phyloP scores from a whole-genome alignment of 352 stramenopile species.

The Pythium diclinum region DNA sequence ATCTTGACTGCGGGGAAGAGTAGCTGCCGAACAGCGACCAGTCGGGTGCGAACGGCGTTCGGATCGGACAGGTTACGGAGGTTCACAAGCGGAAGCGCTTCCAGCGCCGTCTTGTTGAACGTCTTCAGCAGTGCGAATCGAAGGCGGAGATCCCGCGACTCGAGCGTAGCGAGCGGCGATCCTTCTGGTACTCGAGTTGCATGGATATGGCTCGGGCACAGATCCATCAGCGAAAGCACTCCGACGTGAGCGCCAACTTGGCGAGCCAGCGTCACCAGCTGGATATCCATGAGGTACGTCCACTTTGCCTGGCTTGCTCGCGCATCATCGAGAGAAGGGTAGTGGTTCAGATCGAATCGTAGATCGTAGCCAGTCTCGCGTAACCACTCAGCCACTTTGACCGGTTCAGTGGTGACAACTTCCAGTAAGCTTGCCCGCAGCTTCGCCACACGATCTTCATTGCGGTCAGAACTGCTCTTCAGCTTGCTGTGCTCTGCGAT shows the following conservation, averaged over 20 bases:
- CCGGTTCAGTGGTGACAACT: conserved; percentile 24
- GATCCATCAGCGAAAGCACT: conserved; percentile 53
- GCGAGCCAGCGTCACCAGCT: conserved; percentile 50
- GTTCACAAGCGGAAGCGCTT: conserved; percentile 64
- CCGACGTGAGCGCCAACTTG: conserved; percentile 47
- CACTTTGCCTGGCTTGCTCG: conserved; percentile 54
- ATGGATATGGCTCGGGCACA: conserved; percentile 64
- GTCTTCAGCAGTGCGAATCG: conserved; percentile 56
- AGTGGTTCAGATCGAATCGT: conserved; percentile 51
- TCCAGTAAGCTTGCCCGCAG: conserved; percentile 9
- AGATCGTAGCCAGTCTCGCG: conserved; percentile 56
- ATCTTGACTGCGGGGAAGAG: conserved; percentile 79
- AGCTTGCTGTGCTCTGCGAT: not conserved
- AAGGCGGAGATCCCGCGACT: conserved; percentile 58
- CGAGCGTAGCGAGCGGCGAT: conserved; percentile 35
- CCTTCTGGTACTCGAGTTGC: conserved; percentile 31
- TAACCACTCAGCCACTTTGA: conserved; percentile 46
- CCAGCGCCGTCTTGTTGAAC: conserved; percentile 52
- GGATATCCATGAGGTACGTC: conserved; percentile 72
- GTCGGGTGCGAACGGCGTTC: conserved; percentile 43
- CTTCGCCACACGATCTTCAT: not conserved
- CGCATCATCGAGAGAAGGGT: conserved; percentile 37
- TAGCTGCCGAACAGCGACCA: conserved; percentile 57
- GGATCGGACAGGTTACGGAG: conserved; percentile 50
- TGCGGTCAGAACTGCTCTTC: not conserved